Percentiles rank a stretch among this genome's conserved stretches.
Conservation (phyloP, 2,329 filamentous ascomycete genomes). For the Diaporthe humulicola region DNA sequence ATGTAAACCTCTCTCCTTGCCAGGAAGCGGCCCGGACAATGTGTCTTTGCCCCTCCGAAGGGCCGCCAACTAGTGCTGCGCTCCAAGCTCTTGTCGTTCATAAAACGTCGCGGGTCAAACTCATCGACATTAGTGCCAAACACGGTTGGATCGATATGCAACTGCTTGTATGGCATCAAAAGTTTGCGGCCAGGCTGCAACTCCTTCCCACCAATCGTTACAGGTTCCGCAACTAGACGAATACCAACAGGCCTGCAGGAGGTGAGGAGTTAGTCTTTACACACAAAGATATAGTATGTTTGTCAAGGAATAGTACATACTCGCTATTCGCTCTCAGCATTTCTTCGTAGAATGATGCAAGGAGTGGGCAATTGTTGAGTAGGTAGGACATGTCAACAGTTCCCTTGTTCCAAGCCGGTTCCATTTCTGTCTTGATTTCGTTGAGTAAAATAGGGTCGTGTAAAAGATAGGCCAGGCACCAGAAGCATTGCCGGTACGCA, state of each 20-base stretch:
- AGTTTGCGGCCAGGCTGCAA: conserved; percentile 16
- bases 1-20: conserved; percentile 24
- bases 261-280: not conserved
- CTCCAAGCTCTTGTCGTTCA: not conserved
- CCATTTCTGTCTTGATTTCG: conserved; percentile 7
- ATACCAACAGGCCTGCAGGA: not conserved
- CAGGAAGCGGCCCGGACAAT: conserved; percentile 7
- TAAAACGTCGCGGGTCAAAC: conserved; percentile 9
- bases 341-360: conserved; percentile 18
- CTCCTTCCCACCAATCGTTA: not conserved
- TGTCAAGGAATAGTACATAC: no score
- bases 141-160: conserved; percentile 5
- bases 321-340: not conserved
- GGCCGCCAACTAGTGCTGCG: conserved; percentile 33
- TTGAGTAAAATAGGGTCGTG: not conserved
- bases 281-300: no score
- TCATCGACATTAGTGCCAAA: not conserved
- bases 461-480: conserved; percentile 17
- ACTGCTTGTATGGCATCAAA: conserved; percentile 20
- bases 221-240: not conserved
- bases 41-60: conserved; percentile 9
- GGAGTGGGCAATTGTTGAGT: not conserved
- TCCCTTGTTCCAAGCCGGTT: not conserved
- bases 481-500: conserved; percentile 20
- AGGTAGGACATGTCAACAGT: not conserved